Evolutionary conservation across 495 filamentous ascomycete genomes (phyloP), one percentile per base, ranked within the genome.

Genomic region (Penicillium cinerascens): DNA sequence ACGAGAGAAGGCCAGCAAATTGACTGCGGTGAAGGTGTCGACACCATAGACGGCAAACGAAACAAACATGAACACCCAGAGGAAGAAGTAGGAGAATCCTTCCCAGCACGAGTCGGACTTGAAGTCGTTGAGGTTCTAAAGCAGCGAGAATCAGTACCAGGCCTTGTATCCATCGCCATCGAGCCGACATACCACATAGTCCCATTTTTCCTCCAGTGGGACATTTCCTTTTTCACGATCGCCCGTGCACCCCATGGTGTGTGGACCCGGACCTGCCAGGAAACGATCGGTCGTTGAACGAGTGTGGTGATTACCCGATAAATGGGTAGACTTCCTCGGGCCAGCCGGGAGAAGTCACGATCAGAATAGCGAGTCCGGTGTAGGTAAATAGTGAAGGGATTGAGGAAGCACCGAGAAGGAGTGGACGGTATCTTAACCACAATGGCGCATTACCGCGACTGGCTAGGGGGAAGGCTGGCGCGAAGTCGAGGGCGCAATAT

Each of bases 1-100:
- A 25, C 74, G 78, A 47, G 83, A 78, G 76, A 95, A 96, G 44
- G 82, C 88, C 18, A 98, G 77, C 10, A 98, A 80, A 54, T 92
- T 95, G 70, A 95, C 78, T 44, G 91, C 91, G 13, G 91, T 97
- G 64, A 95, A 97, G 15, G 87, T 88, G 71, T 98, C 93, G 58
- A 92, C 87, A 7, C 74, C 86, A 65, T 96, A 96, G 43, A 95
- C 89, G 38, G 87, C 83, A n/a, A 92, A 26, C 0, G 89, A 89
- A 37, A 96, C 77, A 44, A 92, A 35, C 23, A 91, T 77, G 49
- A 89, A 86, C 25, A 92, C 71, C 75, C 83, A 93, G 52, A 98
- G 78, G 69, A 87, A 91, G 61, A 74, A 81, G 71, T 96, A 98
- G 42, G 92, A 93, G 56, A 95, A 80, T 8, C 78, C 76, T 0